Base-by-base conservation (phyloP, 345 rosid species). In the Citrus unshiu region DNA sequence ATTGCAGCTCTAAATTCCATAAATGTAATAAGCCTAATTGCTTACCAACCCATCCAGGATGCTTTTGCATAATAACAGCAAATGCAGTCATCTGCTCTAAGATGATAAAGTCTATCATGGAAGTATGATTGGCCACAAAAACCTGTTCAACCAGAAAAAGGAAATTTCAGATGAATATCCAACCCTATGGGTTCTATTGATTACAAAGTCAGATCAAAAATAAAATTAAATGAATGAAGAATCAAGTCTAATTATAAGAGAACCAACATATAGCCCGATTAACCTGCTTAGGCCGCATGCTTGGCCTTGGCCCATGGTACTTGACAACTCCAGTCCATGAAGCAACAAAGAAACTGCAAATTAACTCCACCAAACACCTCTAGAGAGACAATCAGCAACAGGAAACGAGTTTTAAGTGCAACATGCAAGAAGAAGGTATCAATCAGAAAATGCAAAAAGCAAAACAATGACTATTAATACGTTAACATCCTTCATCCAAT, bases 31-130 rank as follows among this genome's bases (percentile, higher is more conserved):
- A 21, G 68, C 43, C 21, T 21, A 69, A 60, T 57, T 54, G 88
- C 99, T 89, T 84, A 92, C 99, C 99, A 89, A 94, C 98, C 99
- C 99, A 97, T 76, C 99, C 99, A 84, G 99, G 99, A 89, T 97
- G 99, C 83, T 97, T 97, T 84, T 97, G 99, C 99, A 97, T 94
- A 69, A 97, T 97, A 78, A 94, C 98, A 75, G 99, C 95, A 83
- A 97, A 94, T 80, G 98, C 95, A 35, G 96, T 94, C 98, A 97
- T 93, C 86, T 97, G 98, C 83, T 94, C 99, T 75, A 94, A 80
- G 89, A 97, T 56, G 79, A 97, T 86, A 86, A 97, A 97, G 89
- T 97, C 99, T 72, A 97, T 97, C 99, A 97, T 94, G 77, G 99
- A 97, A 79, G 99, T 97, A 84, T 97, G 99, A 84, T 97, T 94